Evolutionary conservation across 2,329 filamentous ascomycete species (phyloP), one percentile per base, ranked within the genome.

Genomic region (Graphiopsis chlorocephala): DNA sequence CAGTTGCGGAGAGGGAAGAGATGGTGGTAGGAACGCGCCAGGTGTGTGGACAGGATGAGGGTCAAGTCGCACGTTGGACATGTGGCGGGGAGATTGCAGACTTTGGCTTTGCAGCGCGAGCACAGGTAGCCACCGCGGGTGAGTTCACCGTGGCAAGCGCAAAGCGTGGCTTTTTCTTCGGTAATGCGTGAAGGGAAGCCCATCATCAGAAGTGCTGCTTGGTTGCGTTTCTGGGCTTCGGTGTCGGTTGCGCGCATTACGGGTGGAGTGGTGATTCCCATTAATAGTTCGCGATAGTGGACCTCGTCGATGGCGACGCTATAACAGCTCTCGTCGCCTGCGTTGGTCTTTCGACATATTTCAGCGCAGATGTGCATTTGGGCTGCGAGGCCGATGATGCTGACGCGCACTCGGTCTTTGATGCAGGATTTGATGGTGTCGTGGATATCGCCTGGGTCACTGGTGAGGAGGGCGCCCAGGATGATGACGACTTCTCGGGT

Each of bases 401-500:
- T 90, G 12, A 97, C 92, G 17, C 92, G 88, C 71, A 99, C 93
- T 64, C 89, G 88, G 78, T 98, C 93, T 68, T 84, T 82, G 47
- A 96, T 86, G 31, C 97, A 89, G 38, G 86, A 85, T 58, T 83
- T 82, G 73, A 98, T 92, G 0, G 94, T 98, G 70, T 93, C 88
- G 79, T 97, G 92, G 65, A 99, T 97, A 76, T 99, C 95, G 66
- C 93, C 93, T 0, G 95, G 95, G 73, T 99, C 95, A 70, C 91
- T 90, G 35, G 92, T 94, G 48, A 96, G 85, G 7, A 99, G 84
- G 12, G 94, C 94, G 45, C 95, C 95, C 75, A 95, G 96, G 57
- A 98, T 87, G 65, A 99, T 87, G 38, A 99, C 87, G 8, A 97
- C 89, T 78, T 99, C 95, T 68, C 95, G 84, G 1, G 95, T 99